Percentiles rank a stretch among this genome's conserved stretches.
These are phyloP conservation scores for Pilatotrama ljubarskyi DNA, from an alignment of 768 basidiomycete genomes.

Conservation along the genomic window DNA sequence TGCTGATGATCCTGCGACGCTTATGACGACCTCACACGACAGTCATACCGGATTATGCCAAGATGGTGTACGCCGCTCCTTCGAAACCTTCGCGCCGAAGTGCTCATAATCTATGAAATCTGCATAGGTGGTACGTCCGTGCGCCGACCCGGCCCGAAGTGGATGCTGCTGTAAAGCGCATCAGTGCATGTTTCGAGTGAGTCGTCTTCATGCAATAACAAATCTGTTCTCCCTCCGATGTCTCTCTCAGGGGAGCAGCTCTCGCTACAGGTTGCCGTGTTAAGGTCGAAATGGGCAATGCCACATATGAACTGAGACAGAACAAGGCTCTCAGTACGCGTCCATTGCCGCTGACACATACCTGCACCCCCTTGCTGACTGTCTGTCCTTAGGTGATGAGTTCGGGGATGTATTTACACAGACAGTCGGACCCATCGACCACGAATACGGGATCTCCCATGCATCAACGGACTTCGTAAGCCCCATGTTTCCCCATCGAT, in stretches of 20 bases:
- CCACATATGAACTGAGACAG: conserved; percentile 61
- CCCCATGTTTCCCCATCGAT: conserved; percentile 8
- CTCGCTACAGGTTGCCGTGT: conserved; percentile 64
- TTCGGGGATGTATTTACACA: conserved; percentile 61
- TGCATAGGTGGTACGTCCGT: conserved; percentile 65
- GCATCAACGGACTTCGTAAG: conserved; percentile 86
- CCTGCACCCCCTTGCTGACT: not conserved
- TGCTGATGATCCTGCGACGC: not conserved
- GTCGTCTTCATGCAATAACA: conserved; percentile 19
- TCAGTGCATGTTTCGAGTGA: conserved; percentile 73
- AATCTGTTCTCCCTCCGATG: too few relatives aligned
- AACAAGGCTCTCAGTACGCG: conserved; percentile 59
- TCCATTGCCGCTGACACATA: not conserved
- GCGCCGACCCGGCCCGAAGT: conserved; percentile 67
- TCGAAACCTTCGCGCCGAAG: too few relatives aligned
- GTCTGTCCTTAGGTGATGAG: conserved; percentile 50
- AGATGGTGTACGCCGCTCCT: conserved; percentile 59
- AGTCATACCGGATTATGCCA: conserved; percentile 86
- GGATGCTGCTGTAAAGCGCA: conserved; percentile 54
- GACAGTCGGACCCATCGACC: conserved; percentile 62
- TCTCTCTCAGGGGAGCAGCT: conserved; percentile 56
- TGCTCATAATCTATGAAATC: not conserved
- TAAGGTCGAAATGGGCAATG: conserved; percentile 38
- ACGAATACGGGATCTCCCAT: conserved; percentile 63
- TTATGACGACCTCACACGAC: not conserved